Conservation (phyloP, 805 yeast species). For the Ogataea henricii region DNA sequence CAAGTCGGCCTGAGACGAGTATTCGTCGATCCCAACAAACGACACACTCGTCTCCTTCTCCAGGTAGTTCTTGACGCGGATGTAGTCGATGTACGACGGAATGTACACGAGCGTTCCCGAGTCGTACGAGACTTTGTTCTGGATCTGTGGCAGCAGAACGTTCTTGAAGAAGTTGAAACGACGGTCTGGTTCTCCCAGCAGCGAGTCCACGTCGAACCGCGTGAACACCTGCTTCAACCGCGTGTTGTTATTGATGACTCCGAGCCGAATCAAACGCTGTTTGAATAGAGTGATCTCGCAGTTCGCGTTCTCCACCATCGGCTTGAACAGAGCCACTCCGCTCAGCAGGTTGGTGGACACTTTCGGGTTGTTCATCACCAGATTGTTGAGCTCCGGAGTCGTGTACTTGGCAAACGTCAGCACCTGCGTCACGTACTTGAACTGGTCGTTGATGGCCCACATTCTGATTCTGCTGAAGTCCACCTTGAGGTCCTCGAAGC, state of each 20-base stretch:
- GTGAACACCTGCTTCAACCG: constrained; percentile 69
- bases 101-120: constrained; percentile 79
- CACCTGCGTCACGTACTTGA: constrained; percentile 72
- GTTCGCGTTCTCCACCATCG: constrained; percentile 42
- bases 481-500: constrained; percentile 59
- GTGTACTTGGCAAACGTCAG: constrained; percentile 71
- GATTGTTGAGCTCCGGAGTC: constrained; percentile 79
- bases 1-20: constrained; percentile 69
- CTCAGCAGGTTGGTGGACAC: constrained; percentile 49
- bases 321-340: constrained; percentile 62
- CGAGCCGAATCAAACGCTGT: constrained; percentile 28
- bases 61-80: constrained; percentile 73
- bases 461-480: constrained; percentile 90
- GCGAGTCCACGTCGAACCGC: constrained; percentile 60
- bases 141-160: constrained; percentile 70
- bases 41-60: constrained; percentile 61
- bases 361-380: constrained; percentile 46
- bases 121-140: constrained; percentile 59
- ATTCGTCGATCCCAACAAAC: constrained; percentile 80
- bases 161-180: constrained; percentile 80
- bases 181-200: constrained; percentile 73
- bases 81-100: constrained; percentile 84
- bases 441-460: constrained; percentile 89
- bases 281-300: constrained; percentile 69
- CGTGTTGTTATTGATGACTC: constrained; percentile 38